These are phyloP conservation scores for Camellia japonica DNA, from an alignment of 148 eudicot genomes.

Conservation along the genomic window DNA sequence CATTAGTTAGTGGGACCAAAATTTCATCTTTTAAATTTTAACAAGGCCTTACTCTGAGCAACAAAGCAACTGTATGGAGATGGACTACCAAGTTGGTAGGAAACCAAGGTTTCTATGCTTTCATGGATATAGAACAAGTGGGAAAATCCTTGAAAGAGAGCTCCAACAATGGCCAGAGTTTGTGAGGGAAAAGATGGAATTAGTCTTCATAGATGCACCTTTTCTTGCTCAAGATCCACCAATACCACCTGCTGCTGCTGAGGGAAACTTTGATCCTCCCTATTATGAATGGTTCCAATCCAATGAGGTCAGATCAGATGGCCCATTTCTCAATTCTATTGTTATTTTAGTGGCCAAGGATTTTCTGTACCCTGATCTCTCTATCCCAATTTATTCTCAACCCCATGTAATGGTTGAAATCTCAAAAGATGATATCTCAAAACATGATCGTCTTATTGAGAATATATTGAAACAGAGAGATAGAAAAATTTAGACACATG, in stretches of 20 bases:
- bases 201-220: constrained; percentile 31
- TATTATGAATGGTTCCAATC: constrained; percentile 25
- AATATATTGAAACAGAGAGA: too few relatives aligned
- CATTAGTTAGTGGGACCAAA: too few relatives aligned
- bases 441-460: too few relatives aligned
- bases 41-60: too few relatives aligned
- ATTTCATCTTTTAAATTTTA: too few relatives aligned
- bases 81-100: background rate
- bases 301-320: constrained; percentile 2
- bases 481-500: too few relatives aligned
- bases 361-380: too few relatives aligned
- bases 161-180: constrained; percentile 24
- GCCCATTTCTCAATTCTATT: background rate
- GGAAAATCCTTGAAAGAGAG: constrained; percentile 10
- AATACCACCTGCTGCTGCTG: background rate
- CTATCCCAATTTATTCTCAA: too few relatives aligned
- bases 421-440: too few relatives aligned
- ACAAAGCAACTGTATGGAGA: background rate
- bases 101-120: constrained; percentile 34
- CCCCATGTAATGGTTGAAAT: too few relatives aligned
- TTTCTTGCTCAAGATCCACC: constrained; percentile 2
- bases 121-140: constrained; percentile 28
- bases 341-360: too few relatives aligned
- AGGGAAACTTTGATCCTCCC: constrained; percentile 29
- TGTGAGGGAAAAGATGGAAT: constrained; percentile 21